Evolutionary conservation across 371 early-diverging fungal species (phyloP), one percentile per base, ranked within the genome.

Genomic region (Apophysomyces elegans): DNA sequence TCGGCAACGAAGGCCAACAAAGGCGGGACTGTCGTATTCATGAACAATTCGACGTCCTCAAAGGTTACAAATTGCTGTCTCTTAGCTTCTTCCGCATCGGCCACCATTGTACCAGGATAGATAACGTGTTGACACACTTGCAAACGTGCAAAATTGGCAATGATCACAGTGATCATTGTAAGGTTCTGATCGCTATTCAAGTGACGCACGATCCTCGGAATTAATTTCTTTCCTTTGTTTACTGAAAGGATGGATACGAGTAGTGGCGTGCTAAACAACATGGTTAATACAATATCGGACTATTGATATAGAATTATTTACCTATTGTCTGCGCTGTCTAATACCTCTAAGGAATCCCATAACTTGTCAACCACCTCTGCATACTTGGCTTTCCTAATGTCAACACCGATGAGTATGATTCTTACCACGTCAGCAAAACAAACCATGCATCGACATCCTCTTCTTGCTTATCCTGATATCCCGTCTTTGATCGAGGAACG

Each of bases 131-230:
- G 89, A 72, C 94, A 93, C 0, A 95, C 96, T 65, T 94, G 91
- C 61, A 98, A 81, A 45, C 85, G 82, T 61, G 93, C 93, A 72
- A 96, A 91, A 68, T 95, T 86, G 57, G 90, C 84, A 16, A 96
- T 82, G 18, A 96, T 72, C 18, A 91, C 87, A 7, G 90, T 91
- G 62, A 96, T 76, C 60, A 95, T 66, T 2, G 84, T 84, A 71
- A 96, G 66, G 35, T 84, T 88, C 76, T 95, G 94, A 57, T 96
- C 94, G 3, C 88, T 86, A 41, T 81, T 77, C 63, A 94, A 76
- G 64, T 90, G 91, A 50, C 93, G 87, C 32, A 92, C 82, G 32
- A 93, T 84, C n/a, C 98, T 91, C 26, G 95, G 91, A 37, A 96
- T 79, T 18, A 94, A 76, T 62, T 90, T 89, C 67, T 93, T 93